Conservation (phyloP, 2,329 filamentous ascomycete genomes). For the Lasiodiplodia sp. region DNA sequence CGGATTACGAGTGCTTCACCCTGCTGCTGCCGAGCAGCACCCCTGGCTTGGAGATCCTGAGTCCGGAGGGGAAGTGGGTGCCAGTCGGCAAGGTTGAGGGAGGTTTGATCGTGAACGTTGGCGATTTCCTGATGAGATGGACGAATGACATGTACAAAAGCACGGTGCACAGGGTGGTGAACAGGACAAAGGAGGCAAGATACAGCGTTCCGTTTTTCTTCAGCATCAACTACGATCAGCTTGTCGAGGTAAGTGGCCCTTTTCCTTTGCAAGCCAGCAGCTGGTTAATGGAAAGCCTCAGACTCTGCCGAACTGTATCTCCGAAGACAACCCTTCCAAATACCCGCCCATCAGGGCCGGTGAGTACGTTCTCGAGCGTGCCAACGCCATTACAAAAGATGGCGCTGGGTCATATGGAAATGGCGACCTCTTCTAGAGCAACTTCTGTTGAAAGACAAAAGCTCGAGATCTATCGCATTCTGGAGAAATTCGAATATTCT, state of each 20-base stretch:
- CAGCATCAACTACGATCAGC: constrained; percentile 50
- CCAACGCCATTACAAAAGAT: constrained; percentile 42
- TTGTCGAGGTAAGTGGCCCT: constrained; percentile 41
- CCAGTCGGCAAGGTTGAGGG: constrained; percentile 48
- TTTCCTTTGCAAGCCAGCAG: background rate
- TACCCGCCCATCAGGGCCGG: constrained; percentile 49
- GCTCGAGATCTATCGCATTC: background rate
- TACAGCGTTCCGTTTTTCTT: constrained; percentile 60
- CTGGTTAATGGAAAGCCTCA: constrained; percentile 14
- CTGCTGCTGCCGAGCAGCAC: constrained; percentile 40
- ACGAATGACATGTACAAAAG: constrained; percentile 59
- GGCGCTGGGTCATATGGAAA: constrained; percentile 39
- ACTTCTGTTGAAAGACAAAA: background rate
- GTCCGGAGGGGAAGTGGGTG: constrained; percentile 42
- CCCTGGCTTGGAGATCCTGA: constrained; percentile 45
- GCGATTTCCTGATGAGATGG: constrained; percentile 59
- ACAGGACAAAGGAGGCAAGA: constrained; percentile 47
- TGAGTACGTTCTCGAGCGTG: constrained; percentile 49
- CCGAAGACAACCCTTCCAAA: constrained; percentile 40
- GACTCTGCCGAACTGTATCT: constrained; percentile 48
- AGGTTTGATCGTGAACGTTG: constrained; percentile 61
- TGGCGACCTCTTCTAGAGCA: constrained; percentile 9
- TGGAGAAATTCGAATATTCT: background rate
- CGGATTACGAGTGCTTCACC: constrained; percentile 36
- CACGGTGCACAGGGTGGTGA: constrained; percentile 59